Evolutionary conservation across 176 grass and related monocot genomes (phyloP).

Genomic region (Avena eriantha): DNA sequence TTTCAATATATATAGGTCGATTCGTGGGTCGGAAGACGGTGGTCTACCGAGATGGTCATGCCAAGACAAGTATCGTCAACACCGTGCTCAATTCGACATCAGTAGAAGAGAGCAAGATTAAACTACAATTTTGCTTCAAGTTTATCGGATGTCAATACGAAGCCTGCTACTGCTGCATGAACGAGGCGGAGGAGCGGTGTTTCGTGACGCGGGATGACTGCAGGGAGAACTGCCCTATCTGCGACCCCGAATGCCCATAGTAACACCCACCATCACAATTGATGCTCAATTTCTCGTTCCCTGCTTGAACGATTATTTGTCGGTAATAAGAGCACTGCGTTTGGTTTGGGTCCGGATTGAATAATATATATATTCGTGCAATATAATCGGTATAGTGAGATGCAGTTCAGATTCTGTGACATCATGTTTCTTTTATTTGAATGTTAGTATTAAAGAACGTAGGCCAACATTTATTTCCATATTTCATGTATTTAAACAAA

Average conservation of each 20-base stretch:
- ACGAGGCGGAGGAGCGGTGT: not conserved
- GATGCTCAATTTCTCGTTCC: not conserved
- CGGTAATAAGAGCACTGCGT: not conserved
- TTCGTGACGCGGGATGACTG: not conserved
- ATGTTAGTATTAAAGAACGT: no score
- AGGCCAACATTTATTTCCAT: no score
- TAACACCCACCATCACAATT: not conserved
- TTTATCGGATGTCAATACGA: not conserved
- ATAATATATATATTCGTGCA: not conserved
- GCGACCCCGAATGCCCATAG: not conserved
- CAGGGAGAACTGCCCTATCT: not conserved
- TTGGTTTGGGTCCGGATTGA: not conserved
- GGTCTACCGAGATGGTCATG: not conserved
- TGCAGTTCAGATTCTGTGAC: not conserved
- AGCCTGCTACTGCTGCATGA: constrained; percentile 4
- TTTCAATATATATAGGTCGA: not conserved
- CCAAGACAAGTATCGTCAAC: not conserved
- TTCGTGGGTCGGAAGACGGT: not conserved
- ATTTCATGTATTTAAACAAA: no score
- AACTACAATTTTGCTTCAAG: not conserved
- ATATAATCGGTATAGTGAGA: not conserved
- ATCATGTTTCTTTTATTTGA: no score
- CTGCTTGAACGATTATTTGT: no score
- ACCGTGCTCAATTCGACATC: not conserved
- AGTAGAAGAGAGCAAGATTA: not conserved